Evolutionary conservation across 2,329 filamentous ascomycete species (phyloP).

Genomic region (Beauveria sp.): DNA sequence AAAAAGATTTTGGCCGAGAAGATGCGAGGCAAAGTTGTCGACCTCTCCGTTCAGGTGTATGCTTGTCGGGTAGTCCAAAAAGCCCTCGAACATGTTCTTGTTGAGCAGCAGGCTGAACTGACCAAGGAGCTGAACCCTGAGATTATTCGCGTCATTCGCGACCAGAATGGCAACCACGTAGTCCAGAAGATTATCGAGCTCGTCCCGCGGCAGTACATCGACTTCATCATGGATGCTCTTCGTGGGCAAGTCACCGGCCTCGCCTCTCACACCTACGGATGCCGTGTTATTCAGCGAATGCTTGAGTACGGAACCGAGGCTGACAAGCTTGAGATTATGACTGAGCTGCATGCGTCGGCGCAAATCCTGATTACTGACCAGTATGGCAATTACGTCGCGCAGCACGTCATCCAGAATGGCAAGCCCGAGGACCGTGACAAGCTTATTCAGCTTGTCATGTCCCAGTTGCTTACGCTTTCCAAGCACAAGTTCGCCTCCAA

Average conservation of each 20-base stretch:
- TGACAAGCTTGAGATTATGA: constrained; percentile 65
- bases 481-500: constrained; percentile 98
- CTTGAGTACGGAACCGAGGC: constrained; percentile 71
- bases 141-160: constrained; percentile 69
- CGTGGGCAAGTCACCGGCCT: constrained; percentile 65
- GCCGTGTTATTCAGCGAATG: constrained; percentile 87
- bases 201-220: constrained; percentile 68
- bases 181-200: constrained; percentile 87
- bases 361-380: constrained; percentile 71
- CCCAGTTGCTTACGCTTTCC: constrained; percentile 65
- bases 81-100: constrained; percentile 83
- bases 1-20: constrained; percentile 78
- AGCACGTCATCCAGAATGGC: constrained; percentile 81
- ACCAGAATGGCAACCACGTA: constrained; percentile 93
- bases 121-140: constrained; percentile 75
- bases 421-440: constrained; percentile 61
- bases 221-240: constrained; percentile 78
- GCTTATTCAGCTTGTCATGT: constrained; percentile 67
- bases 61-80: constrained; percentile 95
- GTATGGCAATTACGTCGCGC: constrained; percentile 93
- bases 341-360: constrained; percentile 69
- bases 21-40: constrained; percentile 79
- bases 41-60: constrained; percentile 81
- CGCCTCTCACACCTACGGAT: constrained; percentile 76
- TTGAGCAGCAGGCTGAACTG: constrained; percentile 82